These are phyloP conservation scores for Diplodia sapinea DNA, from an alignment of 2,329 filamentous ascomycete genomes.

Conservation along the genomic window DNA sequence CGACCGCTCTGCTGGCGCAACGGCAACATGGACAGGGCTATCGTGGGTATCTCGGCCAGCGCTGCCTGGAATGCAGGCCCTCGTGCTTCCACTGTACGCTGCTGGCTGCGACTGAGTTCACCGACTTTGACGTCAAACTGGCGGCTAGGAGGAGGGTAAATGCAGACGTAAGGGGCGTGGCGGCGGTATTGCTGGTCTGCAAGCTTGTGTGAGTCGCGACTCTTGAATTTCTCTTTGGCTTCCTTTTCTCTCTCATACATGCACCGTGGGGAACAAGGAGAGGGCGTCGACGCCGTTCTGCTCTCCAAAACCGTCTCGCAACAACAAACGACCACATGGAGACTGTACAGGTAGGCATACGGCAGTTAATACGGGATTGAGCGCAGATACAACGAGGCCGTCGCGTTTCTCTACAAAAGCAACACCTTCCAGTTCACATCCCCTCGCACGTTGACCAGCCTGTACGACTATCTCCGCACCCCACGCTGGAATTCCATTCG, in stretches of 20 bases:
- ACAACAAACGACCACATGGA: neutral
- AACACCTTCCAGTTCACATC: conserved; percentile 30
- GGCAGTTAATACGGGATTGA: conserved; percentile 9
- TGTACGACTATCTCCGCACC: conserved; percentile 13
- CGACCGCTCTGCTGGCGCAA: conserved; percentile 4
- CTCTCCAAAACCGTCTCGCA: neutral
- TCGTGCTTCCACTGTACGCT: conserved; percentile 21
- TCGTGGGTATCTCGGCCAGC: conserved; percentile 7
- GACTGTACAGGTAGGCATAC: neutral
- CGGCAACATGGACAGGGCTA: neutral
- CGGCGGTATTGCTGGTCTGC: neutral
- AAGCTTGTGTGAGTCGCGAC: conserved; percentile 19
- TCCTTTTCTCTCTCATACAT: neutral
- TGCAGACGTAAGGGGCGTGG: conserved; percentile 19
- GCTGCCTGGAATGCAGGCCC: conserved; percentile 13
- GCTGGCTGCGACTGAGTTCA: conserved; percentile 10
- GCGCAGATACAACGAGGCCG: conserved; percentile 29
- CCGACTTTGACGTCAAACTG: conserved; percentile 14
- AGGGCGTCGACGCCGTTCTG: neutral
- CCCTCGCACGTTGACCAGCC: conserved; percentile 14
- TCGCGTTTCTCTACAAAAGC: conserved; percentile 26
- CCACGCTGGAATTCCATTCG: conserved; percentile 26
- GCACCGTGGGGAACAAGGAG: neutral
- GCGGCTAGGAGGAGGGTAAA: conserved; percentile 10
- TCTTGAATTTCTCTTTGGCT: neutral